Base-by-base conservation (phyloP, 164 flowering plant species). In the Vitis cinerea region DNA sequence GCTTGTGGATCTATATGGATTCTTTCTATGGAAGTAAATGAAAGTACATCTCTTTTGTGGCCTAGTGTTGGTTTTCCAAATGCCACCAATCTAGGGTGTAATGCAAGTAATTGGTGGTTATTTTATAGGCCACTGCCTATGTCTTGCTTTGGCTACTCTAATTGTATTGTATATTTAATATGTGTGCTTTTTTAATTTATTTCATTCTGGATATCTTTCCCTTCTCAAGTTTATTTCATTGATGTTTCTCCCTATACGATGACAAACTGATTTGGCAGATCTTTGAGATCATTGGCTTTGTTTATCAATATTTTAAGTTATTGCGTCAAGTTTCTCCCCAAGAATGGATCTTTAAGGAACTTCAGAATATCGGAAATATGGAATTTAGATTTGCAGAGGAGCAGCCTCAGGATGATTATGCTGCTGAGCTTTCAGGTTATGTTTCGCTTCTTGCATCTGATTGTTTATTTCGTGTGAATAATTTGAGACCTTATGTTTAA, bases 351-450 rank as follows among this genome's bases (percentile, higher is more conserved):
- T 95, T 86, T 75, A 86, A 85, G 84, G 99, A 95, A 80, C 94
- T 95, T 49, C 94, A 90, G 78, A 95, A 93, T 78, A 95, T 95
- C 72, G 97, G 88, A 3, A 87, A 86, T 74, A 89, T 95, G 97
- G 99, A 91, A 58, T 95, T 95, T 67, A 85, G 86, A 71, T 95
- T 88, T 82, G 90, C 87, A 19, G 98, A 95, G 78, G 97, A 95
- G 81, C 92, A 95, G 70, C 91, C 97, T 54, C 97, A 86, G 77
- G 99, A 95, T 88, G 99, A 95, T 77, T 95, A 95, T 84, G 99
- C 99, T 71, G 84, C 92, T 62, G 97, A 93, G 70, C 94, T 95
- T 78, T 85, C 99, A 84, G 99, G 99, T 94, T 55, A 53, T 63
- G 16, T 60, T 66, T 60, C 11, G 61, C 57, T 27, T 19, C 15